Evolutionary conservation across 164 flowering plant genomes (phyloP), one percentile per base, ranked within the genome.

Genomic region (Magnolia changhungtana): DNA sequence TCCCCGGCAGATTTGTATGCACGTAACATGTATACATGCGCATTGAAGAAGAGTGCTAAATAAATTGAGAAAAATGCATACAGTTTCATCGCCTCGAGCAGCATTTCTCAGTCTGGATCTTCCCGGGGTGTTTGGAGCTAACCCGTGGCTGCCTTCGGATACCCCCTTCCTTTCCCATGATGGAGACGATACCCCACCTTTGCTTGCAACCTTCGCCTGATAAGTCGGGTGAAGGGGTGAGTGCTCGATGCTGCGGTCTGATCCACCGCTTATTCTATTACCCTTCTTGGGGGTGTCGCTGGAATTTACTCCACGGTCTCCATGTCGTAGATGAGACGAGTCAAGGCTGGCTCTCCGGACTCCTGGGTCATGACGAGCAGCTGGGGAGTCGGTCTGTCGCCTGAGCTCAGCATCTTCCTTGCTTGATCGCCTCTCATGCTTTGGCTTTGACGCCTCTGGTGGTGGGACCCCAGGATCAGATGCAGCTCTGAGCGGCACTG

Each of bases 351-450:
- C 73, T 78, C 24, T 81, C 13, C 79, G 75, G 1, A 23, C 81
- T 19, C 13, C 80, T 49, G 37, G 10, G 4, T 83, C 83, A 14
- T 76, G 77, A 50, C 73, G 80, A 45, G 51, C 74, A 37, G 51
- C 76, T 14, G 82, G 83, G 67, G 89, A 86, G 55, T 81, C 83
- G 8, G 76, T 78, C 64, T 64, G 71, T 69, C 76, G 88, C 79
- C 65, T 81, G n/a, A 74, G 71, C 16, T 84, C 85, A 63, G 76
- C 80, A 51, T 88, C 90, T 83, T 89, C 93, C 75, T 76, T 83
- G 80, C 88, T 87, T 67, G 76, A 71, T 19, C 58, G 75, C n/a
- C 52, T 80, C 14, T 83, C 86, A 49, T 80, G 82, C 63, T 77
- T 50, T 58, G 84, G 80, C 79, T 80, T 80, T 29, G 50, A 59